These are phyloP conservation scores for Chrysanthemum lavandulifolium DNA, from an alignment of 129 eudicot species.

Conservation along the genomic window DNA sequence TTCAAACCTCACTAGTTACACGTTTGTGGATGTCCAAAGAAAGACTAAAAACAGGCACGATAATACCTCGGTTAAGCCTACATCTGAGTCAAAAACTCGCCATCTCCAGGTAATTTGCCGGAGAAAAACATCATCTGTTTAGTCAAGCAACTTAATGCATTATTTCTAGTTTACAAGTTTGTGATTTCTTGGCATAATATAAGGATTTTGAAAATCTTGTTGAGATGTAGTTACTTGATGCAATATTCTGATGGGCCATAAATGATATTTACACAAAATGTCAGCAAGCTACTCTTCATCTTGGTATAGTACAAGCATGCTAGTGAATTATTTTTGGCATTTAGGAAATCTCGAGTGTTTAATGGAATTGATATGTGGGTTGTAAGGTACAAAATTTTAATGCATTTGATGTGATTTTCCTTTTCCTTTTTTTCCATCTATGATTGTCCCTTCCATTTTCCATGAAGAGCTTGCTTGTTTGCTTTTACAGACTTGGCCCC, in stretches of 20 bases:
- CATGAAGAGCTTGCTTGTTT: slow-evolving; percentile 29
- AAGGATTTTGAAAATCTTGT: slow-evolving; percentile 18
- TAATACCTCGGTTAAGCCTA: too few relatives aligned
- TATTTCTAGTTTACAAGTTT: background rate
- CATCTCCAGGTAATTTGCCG: too few relatives aligned
- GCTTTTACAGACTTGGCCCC: slow-evolving; percentile 36
- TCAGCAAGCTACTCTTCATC: slow-evolving; percentile 16
- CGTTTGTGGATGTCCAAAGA: too few relatives aligned
- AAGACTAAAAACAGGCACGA: too few relatives aligned
- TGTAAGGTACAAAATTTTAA: slow-evolving; percentile 27
- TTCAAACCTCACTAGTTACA: too few relatives aligned
- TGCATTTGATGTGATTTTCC: slow-evolving; percentile 28
- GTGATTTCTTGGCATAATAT: slow-evolving; percentile 1
- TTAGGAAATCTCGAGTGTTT: slow-evolving; percentile 5
- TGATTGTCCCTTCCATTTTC: slow-evolving; percentile 38
- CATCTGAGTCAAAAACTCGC: too few relatives aligned
- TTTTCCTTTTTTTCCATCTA: slow-evolving; percentile 23
- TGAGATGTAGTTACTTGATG: slow-evolving; percentile 11
- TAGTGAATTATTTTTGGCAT: background rate
- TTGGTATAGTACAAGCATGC: slow-evolving; percentile 15
- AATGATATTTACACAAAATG: slow-evolving; percentile 6
- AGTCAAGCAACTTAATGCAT: slow-evolving; percentile 1
- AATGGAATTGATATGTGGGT: slow-evolving; percentile 18
- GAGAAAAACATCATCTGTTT: background rate
- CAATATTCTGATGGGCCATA: background rate